Evolutionary conservation across 2,329 filamentous ascomycete species (phyloP).

Genomic region (Phoma herbarum): DNA sequence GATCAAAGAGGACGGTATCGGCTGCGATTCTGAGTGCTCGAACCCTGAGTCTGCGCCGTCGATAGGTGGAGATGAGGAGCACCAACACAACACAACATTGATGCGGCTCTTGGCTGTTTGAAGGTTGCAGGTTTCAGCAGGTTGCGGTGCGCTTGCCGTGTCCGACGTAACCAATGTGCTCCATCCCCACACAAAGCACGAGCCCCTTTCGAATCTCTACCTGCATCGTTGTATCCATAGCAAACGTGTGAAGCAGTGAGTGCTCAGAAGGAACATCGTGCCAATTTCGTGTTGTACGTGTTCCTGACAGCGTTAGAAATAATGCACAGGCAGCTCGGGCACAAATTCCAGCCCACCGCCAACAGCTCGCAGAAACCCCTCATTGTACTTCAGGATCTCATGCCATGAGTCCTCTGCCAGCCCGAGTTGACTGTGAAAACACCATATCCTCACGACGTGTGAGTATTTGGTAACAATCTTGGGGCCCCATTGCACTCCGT

Average conservation of each 20-base stretch:
- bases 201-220: slow-evolving; percentile 10
- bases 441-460: not conserved
- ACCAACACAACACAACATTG: slow-evolving; percentile 27
- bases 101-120: slow-evolving; percentile 31
- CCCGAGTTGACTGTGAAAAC: not conserved
- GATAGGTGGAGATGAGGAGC: not conserved
- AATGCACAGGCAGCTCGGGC: not conserved
- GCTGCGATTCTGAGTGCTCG: not conserved
- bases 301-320: slow-evolving; percentile 23
- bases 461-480: not conserved
- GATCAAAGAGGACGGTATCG: slow-evolving; percentile 7
- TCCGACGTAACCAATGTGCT: slow-evolving; percentile 8
- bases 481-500: not conserved
- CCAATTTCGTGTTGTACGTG: slow-evolving; percentile 38
- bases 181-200: slow-evolving; percentile 24
- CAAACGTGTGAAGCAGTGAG: slow-evolving; percentile 26
- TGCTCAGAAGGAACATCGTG: slow-evolving; percentile 29
- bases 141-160: slow-evolving; percentile 9
- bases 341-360: not conserved
- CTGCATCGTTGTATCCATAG: slow-evolving; percentile 10
- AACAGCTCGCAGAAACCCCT: not conserved
- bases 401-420: not conserved
- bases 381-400: not conserved
- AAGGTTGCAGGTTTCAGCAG: slow-evolving; percentile 12
- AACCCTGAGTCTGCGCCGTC: not conserved